Conservation (phyloP, 306 rosid species). For the Hippophae tibetana region DNA sequence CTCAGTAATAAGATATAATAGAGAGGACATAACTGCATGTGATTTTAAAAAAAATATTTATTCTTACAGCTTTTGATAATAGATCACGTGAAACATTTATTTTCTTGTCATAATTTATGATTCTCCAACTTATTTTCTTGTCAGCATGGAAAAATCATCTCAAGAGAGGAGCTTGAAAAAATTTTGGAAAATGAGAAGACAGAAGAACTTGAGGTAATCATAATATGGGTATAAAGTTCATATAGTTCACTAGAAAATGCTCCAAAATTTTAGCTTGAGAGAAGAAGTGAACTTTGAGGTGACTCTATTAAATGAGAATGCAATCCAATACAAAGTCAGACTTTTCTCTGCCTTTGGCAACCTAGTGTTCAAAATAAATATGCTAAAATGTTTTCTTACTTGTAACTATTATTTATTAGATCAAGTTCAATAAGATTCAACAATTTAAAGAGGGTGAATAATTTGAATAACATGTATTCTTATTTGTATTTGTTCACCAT, state of each 20-base stretch:
- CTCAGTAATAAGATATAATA: no score
- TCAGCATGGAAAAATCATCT: constrained; percentile 81
- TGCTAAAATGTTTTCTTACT: no score
- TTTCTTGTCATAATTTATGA: background rate
- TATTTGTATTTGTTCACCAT: constrained; percentile 17
- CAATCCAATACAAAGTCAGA: background rate
- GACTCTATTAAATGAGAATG: no score
- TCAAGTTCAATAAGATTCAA: no score
- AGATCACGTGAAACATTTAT: background rate
- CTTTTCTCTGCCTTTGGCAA: background rate
- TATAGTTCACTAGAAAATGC: background rate
- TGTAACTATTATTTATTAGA: no score
- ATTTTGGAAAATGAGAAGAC: constrained; percentile 59
- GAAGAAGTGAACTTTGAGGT: background rate
- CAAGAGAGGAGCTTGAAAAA: constrained; percentile 76
- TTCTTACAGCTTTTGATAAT: background rate
- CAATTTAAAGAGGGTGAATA: background rate
- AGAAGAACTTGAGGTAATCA: constrained; percentile 64
- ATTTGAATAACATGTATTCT: background rate
- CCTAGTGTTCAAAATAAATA: no score
- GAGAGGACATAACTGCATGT: no score
- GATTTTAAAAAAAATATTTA: background rate
- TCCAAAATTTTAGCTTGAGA: constrained; percentile 1
- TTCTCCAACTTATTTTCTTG: constrained; percentile 21
- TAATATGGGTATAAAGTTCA: constrained; percentile 10